A percentile compares a stretch with the other conserved stretches of the same genome.
These are phyloP conservation scores for Oleoguttula mirabilis DNA, from an alignment of 495 filamentous ascomycete genomes.

Conservation along the genomic window DNA sequence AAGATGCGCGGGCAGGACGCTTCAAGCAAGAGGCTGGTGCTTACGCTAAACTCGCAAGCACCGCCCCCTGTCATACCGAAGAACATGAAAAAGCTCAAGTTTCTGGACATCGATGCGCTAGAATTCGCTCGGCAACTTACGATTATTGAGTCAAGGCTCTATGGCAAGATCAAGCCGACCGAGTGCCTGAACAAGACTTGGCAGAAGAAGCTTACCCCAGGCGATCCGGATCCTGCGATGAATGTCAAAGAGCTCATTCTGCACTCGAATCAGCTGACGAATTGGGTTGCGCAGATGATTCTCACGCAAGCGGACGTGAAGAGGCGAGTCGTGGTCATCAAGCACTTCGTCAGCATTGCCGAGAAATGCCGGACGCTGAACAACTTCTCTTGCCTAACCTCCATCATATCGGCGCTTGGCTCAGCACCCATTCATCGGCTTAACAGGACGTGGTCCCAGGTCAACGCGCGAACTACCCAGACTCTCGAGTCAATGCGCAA, in stretches of 20 bases:
- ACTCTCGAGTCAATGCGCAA: slow-evolving; percentile 82
- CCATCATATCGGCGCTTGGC: slow-evolving; percentile 89
- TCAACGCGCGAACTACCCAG: slow-evolving; percentile 67
- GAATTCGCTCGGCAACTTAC: slow-evolving; percentile 96
- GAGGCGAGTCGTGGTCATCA: slow-evolving; percentile 93
- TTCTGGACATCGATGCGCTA: slow-evolving; percentile 88
- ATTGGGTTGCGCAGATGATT: slow-evolving; percentile 99
- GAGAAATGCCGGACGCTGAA: slow-evolving; percentile 93
- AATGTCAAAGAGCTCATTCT: slow-evolving; percentile 95
- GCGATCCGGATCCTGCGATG: slow-evolving; percentile 76
- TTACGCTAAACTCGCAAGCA: slow-evolving; percentile 59
- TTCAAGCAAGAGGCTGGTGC: slow-evolving; percentile 73
- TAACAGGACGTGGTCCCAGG: slow-evolving; percentile 86
- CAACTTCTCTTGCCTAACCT: slow-evolving; percentile 97
- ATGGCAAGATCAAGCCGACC: slow-evolving; percentile 86
- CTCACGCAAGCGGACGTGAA: slow-evolving; percentile 84
- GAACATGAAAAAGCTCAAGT: slow-evolving; percentile 99
- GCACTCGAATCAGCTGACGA: slow-evolving; percentile 95
- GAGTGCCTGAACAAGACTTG: slow-evolving; percentile 98
- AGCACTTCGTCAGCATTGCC: slow-evolving; percentile 92
- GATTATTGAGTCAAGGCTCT: slow-evolving; percentile 89
- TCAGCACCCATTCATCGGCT: slow-evolving; percentile 91
- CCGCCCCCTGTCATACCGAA: slow-evolving; percentile 89
- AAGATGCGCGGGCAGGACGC: slow-evolving; percentile 76
- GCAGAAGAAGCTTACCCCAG: slow-evolving; percentile 80